Evolutionary conservation across 2,329 filamentous ascomycete species (phyloP).

Genomic region (Gremmenia infestans): DNA sequence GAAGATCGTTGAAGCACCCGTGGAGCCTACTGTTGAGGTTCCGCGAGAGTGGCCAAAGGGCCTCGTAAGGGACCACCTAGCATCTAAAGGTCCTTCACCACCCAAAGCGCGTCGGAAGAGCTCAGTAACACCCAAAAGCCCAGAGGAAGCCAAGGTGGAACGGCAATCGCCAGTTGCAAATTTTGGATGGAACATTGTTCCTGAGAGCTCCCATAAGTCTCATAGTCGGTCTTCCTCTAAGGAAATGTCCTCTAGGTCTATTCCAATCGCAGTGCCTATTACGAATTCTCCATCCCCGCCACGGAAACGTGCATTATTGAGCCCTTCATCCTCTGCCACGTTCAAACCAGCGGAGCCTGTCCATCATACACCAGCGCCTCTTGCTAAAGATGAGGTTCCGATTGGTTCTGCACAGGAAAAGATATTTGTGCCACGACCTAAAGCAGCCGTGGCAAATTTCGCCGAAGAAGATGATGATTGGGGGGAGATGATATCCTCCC

Average conservation of each 20-base stretch:
- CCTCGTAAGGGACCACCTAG: slow-evolving; percentile 14
- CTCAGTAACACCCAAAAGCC: slow-evolving; percentile 15
- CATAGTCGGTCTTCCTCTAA: neutral
- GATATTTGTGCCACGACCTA: neutral
- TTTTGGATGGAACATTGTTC: slow-evolving; percentile 22
- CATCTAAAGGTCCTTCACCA: slow-evolving; percentile 17
- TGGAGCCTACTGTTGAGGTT: slow-evolving; percentile 14
- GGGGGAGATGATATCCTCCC: slow-evolving; percentile 36
- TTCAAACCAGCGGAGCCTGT: neutral
- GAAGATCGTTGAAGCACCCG: slow-evolving; percentile 11
- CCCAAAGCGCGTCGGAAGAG: slow-evolving; percentile 18
- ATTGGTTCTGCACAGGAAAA: neutral
- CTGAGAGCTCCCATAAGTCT: neutral
- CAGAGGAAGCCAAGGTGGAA: slow-evolving; percentile 4
- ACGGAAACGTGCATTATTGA: neutral
- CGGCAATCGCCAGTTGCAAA: slow-evolving; percentile 12
- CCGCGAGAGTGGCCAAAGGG: slow-evolving; percentile 27
- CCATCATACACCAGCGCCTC: neutral
- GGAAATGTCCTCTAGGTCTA: neutral
- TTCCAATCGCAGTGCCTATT: neutral
- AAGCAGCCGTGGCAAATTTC: neutral
- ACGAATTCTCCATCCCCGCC: neutral
- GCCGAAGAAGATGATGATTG: slow-evolving; percentile 33
- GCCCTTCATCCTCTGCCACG: neutral
- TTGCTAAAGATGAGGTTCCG: neutral